phyloP scores from a whole-genome alignment of 192 early-diverging fungal species.

The Coemansia sp. region DNA sequence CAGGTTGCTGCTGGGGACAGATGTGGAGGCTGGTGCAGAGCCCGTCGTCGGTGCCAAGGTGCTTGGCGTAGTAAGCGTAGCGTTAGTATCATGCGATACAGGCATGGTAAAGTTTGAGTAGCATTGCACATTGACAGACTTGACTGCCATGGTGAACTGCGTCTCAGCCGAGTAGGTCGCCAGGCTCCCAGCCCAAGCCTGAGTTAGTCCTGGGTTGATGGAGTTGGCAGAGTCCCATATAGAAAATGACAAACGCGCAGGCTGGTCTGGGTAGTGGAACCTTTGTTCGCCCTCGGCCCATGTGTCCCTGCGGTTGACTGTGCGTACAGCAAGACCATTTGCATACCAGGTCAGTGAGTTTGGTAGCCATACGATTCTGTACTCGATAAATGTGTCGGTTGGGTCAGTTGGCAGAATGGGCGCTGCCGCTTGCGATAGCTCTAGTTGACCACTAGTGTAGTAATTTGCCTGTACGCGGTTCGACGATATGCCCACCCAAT shows the following conservation, averaged over 20 bases:
- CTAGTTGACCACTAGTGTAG: constrained; percentile 55
- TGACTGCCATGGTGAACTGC: constrained; percentile 54
- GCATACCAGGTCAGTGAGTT: constrained; percentile 62
- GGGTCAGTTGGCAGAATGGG: constrained; percentile 37
- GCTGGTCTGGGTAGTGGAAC: constrained; percentile 55
- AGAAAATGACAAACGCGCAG: constrained; percentile 58
- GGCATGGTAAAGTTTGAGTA: constrained; percentile 38
- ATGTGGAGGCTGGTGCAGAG: neutral
- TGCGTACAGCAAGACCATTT: constrained; percentile 59
- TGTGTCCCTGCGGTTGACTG: constrained; percentile 51
- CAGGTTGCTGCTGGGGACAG: constrained; percentile 19
- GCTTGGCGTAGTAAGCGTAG: neutral
- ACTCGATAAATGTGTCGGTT: constrained; percentile 54
- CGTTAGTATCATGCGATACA: constrained; percentile 9
- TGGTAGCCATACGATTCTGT: constrained; percentile 64
- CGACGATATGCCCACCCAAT: constrained; percentile 60
- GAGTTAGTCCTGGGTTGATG: constrained; percentile 38
- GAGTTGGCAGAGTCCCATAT: constrained; percentile 62
- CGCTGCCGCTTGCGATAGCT: constrained; percentile 28
- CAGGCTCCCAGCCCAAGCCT: constrained; percentile 55
- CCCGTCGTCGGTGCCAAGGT: neutral
- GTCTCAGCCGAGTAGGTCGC: constrained; percentile 48
- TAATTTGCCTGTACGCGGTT: constrained; percentile 64
- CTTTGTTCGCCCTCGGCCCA: constrained; percentile 52
- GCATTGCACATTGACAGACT: constrained; percentile 58